Conservation (phyloP, 192 early-diverging fungal genomes). For the Rhizophagus sp. region DNA sequence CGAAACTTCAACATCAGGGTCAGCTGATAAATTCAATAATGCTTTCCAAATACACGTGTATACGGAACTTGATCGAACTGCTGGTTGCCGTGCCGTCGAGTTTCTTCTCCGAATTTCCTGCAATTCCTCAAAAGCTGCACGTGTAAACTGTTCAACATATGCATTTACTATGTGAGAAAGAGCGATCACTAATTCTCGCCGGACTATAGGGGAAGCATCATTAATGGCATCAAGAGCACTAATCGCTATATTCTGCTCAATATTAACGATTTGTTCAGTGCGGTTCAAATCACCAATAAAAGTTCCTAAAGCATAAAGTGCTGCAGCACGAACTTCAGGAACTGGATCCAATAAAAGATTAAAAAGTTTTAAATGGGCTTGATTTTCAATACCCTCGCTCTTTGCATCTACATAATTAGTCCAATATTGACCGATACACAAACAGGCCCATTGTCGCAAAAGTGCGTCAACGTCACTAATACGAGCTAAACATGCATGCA, state of each 20-base stretch:
- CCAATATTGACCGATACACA: slow-evolving; percentile 88
- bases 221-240: slow-evolving; percentile 62
- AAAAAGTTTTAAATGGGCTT: slow-evolving; percentile 64
- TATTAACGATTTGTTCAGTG: slow-evolving; percentile 67
- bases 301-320: slow-evolving; percentile 78
- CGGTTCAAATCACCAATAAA: slow-evolving; percentile 72
- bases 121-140: slow-evolving; percentile 59
- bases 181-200: slow-evolving; percentile 80
- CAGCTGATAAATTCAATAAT: slow-evolving; percentile 76
- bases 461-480: slow-evolving; percentile 72
- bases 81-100: slow-evolving; percentile 32
- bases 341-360: slow-evolving; percentile 64
- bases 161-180: slow-evolving; percentile 75
- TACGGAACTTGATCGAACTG: slow-evolving; percentile 49
- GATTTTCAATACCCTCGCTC: slow-evolving; percentile 57
- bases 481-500: slow-evolving; percentile 66
- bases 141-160: slow-evolving; percentile 64
- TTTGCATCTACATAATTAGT: slow-evolving; percentile 74
- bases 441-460: slow-evolving; percentile 85
- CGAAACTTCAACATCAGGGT: slow-evolving; percentile 80
- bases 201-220: slow-evolving; percentile 89
- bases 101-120: slow-evolving; percentile 45
- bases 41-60: slow-evolving; percentile 79
- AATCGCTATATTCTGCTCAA: slow-evolving; percentile 75
- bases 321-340: slow-evolving; percentile 81